Evolutionary conservation across 164 flowering plant genomes (phyloP).

Genomic region (Piper betle): DNA sequence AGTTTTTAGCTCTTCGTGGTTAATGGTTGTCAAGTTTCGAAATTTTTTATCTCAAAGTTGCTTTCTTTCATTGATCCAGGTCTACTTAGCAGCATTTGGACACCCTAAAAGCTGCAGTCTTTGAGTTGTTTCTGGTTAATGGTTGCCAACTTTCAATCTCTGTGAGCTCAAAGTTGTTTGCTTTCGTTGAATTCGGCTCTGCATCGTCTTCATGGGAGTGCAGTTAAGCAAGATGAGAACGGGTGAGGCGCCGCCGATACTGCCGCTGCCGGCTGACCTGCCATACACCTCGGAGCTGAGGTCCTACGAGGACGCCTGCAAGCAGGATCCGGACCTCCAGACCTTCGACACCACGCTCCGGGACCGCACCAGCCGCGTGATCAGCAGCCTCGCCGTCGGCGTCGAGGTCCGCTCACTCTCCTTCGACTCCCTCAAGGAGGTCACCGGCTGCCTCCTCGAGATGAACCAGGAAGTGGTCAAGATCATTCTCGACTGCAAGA

Average conservation of each 20-base stretch:
- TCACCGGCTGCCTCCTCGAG: slow-evolving; percentile 51
- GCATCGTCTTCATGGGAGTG: slow-evolving; percentile 13
- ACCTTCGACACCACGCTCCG: slow-evolving; percentile 43
- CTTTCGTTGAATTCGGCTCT: background rate
- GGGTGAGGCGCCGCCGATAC: slow-evolving; percentile 11
- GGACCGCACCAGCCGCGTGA: slow-evolving; percentile 38
- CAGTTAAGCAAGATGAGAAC: slow-evolving; percentile 15
- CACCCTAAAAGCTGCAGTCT: too few relatives aligned
- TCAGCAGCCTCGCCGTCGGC: slow-evolving; percentile 40
- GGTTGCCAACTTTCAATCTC: too few relatives aligned
- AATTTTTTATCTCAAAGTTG: background rate
- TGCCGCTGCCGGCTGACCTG: slow-evolving; percentile 7
- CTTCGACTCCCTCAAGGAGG: slow-evolving; percentile 49
- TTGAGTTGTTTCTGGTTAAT: too few relatives aligned
- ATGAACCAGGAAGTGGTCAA: slow-evolving; percentile 70
- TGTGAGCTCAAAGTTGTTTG: background rate
- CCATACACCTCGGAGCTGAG: slow-evolving; percentile 30
- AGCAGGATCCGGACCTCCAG: slow-evolving; percentile 40
- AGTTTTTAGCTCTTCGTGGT: background rate
- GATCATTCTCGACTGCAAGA: slow-evolving; percentile 43
- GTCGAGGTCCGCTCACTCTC: slow-evolving; percentile 47
- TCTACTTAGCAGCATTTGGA: too few relatives aligned
- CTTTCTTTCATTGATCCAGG: background rate
- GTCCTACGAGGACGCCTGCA: slow-evolving; percentile 58
- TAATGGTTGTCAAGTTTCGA: background rate